Evolutionary conservation across 2,329 filamentous ascomycete species (phyloP), one percentile per base, ranked within the genome.

Genomic region (Alternaria sp.): DNA sequence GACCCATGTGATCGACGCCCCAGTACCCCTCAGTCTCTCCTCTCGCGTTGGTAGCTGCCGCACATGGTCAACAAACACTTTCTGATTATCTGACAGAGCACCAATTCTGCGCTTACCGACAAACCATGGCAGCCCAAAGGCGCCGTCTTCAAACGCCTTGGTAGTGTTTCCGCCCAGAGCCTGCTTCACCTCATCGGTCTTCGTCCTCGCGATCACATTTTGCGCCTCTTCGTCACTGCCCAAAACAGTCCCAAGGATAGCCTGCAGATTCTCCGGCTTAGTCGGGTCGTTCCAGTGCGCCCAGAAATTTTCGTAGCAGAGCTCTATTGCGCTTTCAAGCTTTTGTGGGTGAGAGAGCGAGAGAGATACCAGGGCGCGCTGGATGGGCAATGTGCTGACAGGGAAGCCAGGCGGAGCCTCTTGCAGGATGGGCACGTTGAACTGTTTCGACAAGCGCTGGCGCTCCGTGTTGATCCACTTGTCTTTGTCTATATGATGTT

Each of bases 41-140:
- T 55, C 85, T 78, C 7, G 75, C 55, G 74, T 89, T 87, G 53
- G 83, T 87, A 57, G 86, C 87, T 75, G 81, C 4, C 41, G 1
- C 15, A 28, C 9, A 54, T 41, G 37, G 49, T 71, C 6, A 58
- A 15, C 41, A 51, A 12, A 44, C 15, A 41, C 37, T 41, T 41
- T 41, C 37, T 18, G 9, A 18, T 41, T 18, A 41, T 41, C n/a
- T 1, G 37, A 41, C 37, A 41, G 8, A 41, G 37, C 37, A 41
- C 37, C 37, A 41, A 18, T 41, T 41, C 37, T 41, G 37, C 37
- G 73, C 74, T 70, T 51, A 80, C 78, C 78, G 56, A 82, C 77
- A 71, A 88, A 87, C 84, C 86, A 90, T 3, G 88, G 88, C 57
- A 89, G 71, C 2, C 88, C 88, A 80, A 90, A 90, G 1, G 86